Base-by-base conservation (phyloP, 116 monocot species). In the Trichopus zeylanicus region DNA sequence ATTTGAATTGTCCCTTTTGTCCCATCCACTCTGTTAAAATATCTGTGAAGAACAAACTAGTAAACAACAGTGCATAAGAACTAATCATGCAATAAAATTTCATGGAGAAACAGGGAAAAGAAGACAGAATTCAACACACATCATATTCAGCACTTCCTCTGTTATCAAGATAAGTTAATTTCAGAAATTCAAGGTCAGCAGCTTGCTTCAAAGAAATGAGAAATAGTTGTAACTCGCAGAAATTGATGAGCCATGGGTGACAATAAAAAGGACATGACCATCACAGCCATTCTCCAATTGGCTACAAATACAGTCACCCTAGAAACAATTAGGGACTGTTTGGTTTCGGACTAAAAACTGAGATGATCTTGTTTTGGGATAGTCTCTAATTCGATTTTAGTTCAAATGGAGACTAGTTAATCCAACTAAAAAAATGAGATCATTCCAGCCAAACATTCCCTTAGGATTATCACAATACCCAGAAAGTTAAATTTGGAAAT, bases 221-320 rank as follows among this genome's bases (percentile, higher is more conserved):
- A 13, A 12, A 13, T 42, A 42, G n/a, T 42, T n/a, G 13, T 3
- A 18, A 42, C 12, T 42, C n/a, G 13, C 1, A 16, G 13, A 3
- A 13, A 3, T 42, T 42, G 42, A 2, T 24, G 32, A 15, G 89
- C 94, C 94, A 83, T 89, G 19, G 86, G 89, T 29, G 89, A 76
- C 83, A 74, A 89, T 77, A 33, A 95, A 75, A 65, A 95, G 81
- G 3, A 95, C 79, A 9, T n/a, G n/a, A n/a, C 94, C 94, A 60
- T 83, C 83, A 70, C 86, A 84, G 13, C 90, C 94, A 78, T 89
- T 95, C 68, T 89, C 89, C 62, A 95, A 63, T 76, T 86, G 81
- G 62, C 94, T 95, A 46, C 67, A 89, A 13, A 65, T 39, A 60
- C 3, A 42, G n/a, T 42, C 12, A 42, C 42, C 7, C 13, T 42